These are phyloP conservation scores for Phytopythium ostracodes DNA, from an alignment of 352 stramenopile genomes.

Conservation along the genomic window DNA sequence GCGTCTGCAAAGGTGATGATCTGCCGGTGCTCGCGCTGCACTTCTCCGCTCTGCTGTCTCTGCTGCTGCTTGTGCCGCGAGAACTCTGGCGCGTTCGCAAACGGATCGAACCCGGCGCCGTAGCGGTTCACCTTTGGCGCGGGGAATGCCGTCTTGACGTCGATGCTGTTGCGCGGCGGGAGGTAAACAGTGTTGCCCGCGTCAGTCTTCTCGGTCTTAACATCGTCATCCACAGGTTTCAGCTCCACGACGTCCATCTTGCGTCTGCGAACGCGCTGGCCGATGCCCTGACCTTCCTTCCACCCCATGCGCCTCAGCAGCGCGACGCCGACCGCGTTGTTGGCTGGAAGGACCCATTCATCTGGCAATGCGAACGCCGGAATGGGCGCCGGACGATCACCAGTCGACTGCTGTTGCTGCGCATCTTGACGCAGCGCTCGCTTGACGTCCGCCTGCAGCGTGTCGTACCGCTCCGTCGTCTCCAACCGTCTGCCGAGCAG, in stretches of 20 bases:
- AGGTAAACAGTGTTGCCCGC: constrained; percentile 45
- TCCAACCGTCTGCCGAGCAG: constrained; percentile 79
- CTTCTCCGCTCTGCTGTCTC: constrained; percentile 15
- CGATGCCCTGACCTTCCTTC: constrained; percentile 89
- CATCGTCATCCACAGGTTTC: not conserved
- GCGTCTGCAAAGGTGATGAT: constrained; percentile 76
- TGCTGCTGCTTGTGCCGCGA: constrained; percentile 39
- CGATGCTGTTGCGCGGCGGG: constrained; percentile 50
- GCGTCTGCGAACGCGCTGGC: constrained; percentile 49
- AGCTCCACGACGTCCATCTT: constrained; percentile 23
- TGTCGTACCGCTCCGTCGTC: constrained; percentile 63
- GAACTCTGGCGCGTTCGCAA: constrained; percentile 72
- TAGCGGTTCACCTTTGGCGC: constrained; percentile 73
- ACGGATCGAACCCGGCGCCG: constrained; percentile 77
- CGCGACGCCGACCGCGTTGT: constrained; percentile 78
- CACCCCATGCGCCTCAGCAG: constrained; percentile 88
- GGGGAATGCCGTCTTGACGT: constrained; percentile 48
- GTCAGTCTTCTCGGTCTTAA: constrained; percentile 6
- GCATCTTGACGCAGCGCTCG: constrained; percentile 26
- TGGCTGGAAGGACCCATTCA: constrained; percentile 65
- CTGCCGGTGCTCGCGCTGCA: constrained; percentile 29
- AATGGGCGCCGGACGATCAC: constrained; percentile 12
- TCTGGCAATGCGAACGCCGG: constrained; percentile 54
- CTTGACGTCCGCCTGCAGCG: constrained; percentile 33
- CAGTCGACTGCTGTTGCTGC: not conserved